Conservation (phyloP, 2,329 filamentous ascomycete species). For the Colletotrichum camelliae region DNA sequence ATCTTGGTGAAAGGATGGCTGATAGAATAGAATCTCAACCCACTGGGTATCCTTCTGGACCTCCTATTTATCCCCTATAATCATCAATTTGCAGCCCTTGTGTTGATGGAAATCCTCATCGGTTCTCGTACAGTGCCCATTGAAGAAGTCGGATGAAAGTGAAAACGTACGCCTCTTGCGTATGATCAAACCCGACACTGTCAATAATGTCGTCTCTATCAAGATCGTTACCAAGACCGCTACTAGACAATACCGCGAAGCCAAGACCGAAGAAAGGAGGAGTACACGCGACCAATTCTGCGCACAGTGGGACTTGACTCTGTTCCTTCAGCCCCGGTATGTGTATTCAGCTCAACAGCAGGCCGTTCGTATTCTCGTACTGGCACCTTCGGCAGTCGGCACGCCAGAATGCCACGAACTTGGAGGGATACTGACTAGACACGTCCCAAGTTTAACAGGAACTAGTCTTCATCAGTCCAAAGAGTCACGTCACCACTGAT, state of each 20-base stretch:
- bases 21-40: rapidly evolving
- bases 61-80: rapidly evolving
- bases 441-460: background rate
- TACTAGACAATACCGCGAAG: background rate
- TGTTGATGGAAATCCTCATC: rapidly evolving
- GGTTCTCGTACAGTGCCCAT: background rate
- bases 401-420: background rate
- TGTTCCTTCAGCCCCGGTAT: background rate
- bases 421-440: background rate
- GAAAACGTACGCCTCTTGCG: no score
- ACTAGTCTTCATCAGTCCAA: background rate
- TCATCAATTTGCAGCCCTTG: background rate
- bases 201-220: background rate
- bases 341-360: background rate
- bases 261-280: background rate
- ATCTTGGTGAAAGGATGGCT: rapidly evolving
- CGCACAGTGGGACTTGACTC: background rate
- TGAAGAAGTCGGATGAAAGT: background rate
- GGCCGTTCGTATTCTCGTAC: no score
- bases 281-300: background rate
- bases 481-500: background rate
- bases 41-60: rapidly evolving
- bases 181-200: no score
- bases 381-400: background rate
- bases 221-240: background rate